phyloP scores from a whole-genome alignment of 345 rosid genomes.

The Moricandia moricandioides region DNA sequence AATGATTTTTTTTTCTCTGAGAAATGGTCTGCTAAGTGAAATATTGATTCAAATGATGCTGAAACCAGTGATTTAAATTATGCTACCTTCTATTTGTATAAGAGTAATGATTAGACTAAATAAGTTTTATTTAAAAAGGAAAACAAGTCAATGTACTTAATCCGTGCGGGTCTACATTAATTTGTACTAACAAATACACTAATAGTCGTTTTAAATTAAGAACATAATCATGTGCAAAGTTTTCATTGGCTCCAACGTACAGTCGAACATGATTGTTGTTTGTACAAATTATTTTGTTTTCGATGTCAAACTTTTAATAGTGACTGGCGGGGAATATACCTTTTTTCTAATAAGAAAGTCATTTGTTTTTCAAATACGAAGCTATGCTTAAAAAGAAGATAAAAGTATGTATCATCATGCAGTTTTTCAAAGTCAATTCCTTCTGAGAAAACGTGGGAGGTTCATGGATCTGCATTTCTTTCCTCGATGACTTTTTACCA shows the following conservation, averaged over 20 bases:
- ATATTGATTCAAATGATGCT: background rate
- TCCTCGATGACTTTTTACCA: background rate
- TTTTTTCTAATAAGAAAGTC: background rate
- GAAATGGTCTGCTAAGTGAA: background rate
- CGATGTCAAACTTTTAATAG: background rate
- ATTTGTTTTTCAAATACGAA: background rate
- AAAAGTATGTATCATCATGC: background rate
- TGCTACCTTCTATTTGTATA: background rate
- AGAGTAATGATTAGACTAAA: background rate
- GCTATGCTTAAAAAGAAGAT: background rate
- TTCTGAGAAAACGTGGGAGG: conserved; percentile 2
- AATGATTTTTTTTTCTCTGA: background rate
- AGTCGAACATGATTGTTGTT: background rate
- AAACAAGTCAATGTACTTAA: background rate
- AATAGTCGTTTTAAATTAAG: background rate
- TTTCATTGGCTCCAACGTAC: conserved; percentile 1
- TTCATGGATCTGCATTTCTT: conserved; percentile 4
- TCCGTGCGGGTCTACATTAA: background rate
- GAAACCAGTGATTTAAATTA: background rate
- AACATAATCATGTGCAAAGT: background rate
- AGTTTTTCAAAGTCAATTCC: conserved; percentile 13
- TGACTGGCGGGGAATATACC: background rate
- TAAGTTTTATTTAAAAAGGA: background rate
- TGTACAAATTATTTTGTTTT: background rate
- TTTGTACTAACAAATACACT: background rate